Evolutionary conservation across 1,284 basidiomycete genomes (phyloP).

Genomic region (Testicularia cyperi): DNA sequence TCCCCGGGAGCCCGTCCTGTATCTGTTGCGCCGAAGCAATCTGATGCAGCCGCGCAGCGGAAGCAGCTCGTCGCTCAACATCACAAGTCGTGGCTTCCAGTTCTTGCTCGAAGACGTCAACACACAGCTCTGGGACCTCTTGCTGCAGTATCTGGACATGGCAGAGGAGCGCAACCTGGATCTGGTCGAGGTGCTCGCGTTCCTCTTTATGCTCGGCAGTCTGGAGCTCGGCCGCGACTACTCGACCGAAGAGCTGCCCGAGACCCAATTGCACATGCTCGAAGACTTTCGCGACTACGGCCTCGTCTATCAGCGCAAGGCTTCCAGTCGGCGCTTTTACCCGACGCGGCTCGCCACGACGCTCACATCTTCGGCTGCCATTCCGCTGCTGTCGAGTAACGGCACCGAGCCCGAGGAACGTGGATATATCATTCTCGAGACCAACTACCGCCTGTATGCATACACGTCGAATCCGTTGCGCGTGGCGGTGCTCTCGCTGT

Average conservation of each 20-base stretch:
- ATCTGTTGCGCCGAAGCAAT: conserved; percentile 79
- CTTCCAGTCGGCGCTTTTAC: conserved; percentile 70
- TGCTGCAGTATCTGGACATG: conserved; percentile 74
- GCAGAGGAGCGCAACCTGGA: conserved; percentile 66
- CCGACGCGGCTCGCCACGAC: conserved; percentile 96
- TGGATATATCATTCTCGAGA: conserved; percentile 91
- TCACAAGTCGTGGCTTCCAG: conserved; percentile 94
- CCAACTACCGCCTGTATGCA: conserved; percentile 96
- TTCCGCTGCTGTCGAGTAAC: conserved; percentile 38
- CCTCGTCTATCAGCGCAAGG: conserved; percentile 71
- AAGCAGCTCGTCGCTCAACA: conserved; percentile 63
- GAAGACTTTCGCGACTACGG: conserved; percentile 93
- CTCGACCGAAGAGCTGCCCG: conserved; percentile 76
- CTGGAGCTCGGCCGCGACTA: conserved; percentile 65
- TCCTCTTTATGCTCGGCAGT: conserved; percentile 69
- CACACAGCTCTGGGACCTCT: conserved; percentile 92
- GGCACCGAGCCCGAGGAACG: conserved; percentile 63
- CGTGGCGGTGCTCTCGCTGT: conserved; percentile 92
- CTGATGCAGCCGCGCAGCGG: conserved; percentile 68
- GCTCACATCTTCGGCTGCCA: conserved; percentile 71
- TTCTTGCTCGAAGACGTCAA: conserved; percentile 95
- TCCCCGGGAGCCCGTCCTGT: conserved; percentile 78
- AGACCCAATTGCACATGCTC: conserved; percentile 81
- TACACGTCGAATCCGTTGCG: conserved; percentile 97
- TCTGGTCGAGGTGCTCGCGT: conserved; percentile 87